These are phyloP conservation scores for Rhodotorula sp. DNA, from an alignment of 1,284 basidiomycete species.

Conservation along the genomic window DNA sequence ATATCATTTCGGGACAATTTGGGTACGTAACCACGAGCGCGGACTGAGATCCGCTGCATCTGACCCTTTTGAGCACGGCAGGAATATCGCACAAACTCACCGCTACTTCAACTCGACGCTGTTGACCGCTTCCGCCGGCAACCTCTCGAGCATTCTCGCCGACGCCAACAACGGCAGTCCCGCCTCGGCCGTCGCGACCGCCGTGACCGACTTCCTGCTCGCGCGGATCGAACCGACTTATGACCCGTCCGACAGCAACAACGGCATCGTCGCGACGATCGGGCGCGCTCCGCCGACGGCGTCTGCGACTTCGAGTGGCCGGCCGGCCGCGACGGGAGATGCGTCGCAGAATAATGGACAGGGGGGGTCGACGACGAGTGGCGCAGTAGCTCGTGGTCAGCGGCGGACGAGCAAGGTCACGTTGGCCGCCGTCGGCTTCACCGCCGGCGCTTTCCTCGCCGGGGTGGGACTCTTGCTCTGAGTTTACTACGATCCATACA, in stretches of 20 bases:
- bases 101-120: conserved; percentile 28
- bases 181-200: not conserved
- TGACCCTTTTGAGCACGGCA: not conserved
- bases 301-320: not conserved
- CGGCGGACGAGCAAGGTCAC: not conserved
- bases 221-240: conserved; percentile 12
- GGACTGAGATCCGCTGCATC: not conserved
- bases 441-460: not conserved
- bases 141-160: conserved; percentile 14
- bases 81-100: conserved; percentile 12
- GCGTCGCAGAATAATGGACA: not conserved
- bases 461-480: conserved; percentile 4
- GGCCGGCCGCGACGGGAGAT: not conserved
- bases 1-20: conserved; percentile 14
- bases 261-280: conserved; percentile 33
- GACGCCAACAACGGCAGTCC: too few relatives aligned
- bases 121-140: conserved; percentile 2
- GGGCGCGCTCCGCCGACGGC: conserved; percentile 7
- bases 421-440: not conserved
- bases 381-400: not conserved
- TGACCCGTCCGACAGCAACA: conserved; percentile 3
- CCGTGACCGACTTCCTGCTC: conserved; percentile 12
- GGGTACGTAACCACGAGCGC: not conserved
- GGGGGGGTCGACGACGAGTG: not conserved
- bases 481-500: not conserved